Base-by-base conservation (phyloP, 345 rosid species). In the Salix dunnii region DNA sequence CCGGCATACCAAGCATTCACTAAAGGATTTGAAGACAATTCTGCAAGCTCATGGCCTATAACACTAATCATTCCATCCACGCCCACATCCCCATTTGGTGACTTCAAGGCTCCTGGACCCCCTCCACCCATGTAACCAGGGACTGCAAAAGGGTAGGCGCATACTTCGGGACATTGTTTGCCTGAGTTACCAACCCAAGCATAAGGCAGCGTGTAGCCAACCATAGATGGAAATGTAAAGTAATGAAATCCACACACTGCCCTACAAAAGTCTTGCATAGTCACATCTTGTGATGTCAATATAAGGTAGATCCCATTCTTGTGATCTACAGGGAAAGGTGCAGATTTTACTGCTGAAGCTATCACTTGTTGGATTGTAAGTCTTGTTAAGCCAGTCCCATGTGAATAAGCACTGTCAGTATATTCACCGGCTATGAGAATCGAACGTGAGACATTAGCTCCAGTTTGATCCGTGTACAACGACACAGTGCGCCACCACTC, bases 1-100 rank as follows among this genome's bases (percentile, higher is more conserved):
- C 99, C 99, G 17, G 99, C 99, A 73, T 96, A 96, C 99, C 99
- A 96, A 1, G 98, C 99, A 61, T 96, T 96, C 63, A 93, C 88
- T 71, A 96, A 64, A 2, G 99, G 99, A 68, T 96, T 96, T 16
- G 98, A 86, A 2, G 96, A 69, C 31, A 96, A 83, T 80, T 96
- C 99, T 0, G 98, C 99, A 7, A 96, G 76, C 86, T 96, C 99
- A 74, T 93, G 99, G 5, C 89, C 99, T 31, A 96, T 96, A 71
- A 96, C 99, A 78, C 98, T 96, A 27, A 96, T 88, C 99, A 96
- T 96, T 58, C 97, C 99, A 64, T 96, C 99, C 3, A 90, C 87
- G 0, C 97, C 98, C 13, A 90, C 83, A 31, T 93, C 98, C 6
- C 93, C 88, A 58, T 96, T 96, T 5, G 97, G 99, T 20, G 99